Evolutionary conservation across 108 stramenopile genomes (phyloP), one percentile per base, ranked within the genome.

Genomic region (Schizochytrium sp.): DNA sequence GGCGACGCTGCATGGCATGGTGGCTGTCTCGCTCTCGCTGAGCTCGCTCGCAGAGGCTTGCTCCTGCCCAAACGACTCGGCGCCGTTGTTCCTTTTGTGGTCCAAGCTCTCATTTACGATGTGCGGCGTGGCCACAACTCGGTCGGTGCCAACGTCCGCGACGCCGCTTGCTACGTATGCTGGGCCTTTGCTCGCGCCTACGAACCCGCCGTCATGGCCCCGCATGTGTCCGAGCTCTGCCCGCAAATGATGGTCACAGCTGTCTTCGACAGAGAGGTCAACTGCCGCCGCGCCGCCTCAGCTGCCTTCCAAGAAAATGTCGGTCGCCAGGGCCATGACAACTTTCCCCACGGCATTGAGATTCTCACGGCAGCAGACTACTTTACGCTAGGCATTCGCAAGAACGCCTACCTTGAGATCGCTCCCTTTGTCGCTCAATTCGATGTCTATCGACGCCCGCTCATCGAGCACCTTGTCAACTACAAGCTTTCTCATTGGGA

Each of bases 161-260:
- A 99, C 91, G 97, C 99, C 4, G 97, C 97, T 21, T 99, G 98
- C 87, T 99, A 99, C 89, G 97, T 98, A 12, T 98, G 96, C 90
- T 99, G 99, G 99, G 98, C 99, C 2, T 97, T 99, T 90, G 98
- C 98, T 6, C 92, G 99, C 58, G 98, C 99, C 6, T 99, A 99
- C 90, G 93, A 93, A 29, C 97, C 99, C 21, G 72, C 87, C 6
- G 92, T 96, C 19, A 89, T 98, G 92, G 91, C 60, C 55, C 95
- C 96, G 6, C 95, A 93, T 89, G 93, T 98, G 5, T 72, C 88
- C 16, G 88, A 91, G 5, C 91, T 99, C 47, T 94, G 94, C 59
- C 89, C 90, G 48, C 94, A 95, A 29, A 92, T 99, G 72, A 94
- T 99, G 16, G 53, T 95, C 83, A 93, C 98, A 29, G 96, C 97